Conservation (phyloP, 2,329 filamentous ascomycete species). For the Dactylellina sp. region DNA sequence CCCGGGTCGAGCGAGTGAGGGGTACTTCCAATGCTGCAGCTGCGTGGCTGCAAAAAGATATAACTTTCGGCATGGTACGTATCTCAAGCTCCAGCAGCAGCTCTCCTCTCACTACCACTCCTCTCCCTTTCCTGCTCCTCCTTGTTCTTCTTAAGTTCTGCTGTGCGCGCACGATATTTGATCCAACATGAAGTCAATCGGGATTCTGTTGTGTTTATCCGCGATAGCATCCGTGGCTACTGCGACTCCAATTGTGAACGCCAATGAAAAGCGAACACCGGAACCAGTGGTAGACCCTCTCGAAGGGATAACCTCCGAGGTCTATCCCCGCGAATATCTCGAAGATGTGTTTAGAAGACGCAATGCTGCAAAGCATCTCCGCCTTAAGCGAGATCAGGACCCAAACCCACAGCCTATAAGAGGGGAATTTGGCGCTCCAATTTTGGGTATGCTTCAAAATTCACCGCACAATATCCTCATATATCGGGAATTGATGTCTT, state of each 20-base stretch:
- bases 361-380: constrained; percentile 47
- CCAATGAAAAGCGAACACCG: constrained; percentile 29
- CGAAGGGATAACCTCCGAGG: constrained; percentile 37
- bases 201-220: constrained; percentile 26
- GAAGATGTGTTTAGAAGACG: constrained; percentile 45
- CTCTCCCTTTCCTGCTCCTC: constrained; percentile 2
- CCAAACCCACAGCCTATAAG: constrained; percentile 39
- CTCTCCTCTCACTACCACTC: background rate
- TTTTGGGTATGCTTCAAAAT: constrained; percentile 67
- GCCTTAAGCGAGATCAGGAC: constrained; percentile 38
- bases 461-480: background rate
- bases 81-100: background rate
- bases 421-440: constrained; percentile 66
- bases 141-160: background rate
- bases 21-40: background rate
- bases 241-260: constrained; percentile 14
- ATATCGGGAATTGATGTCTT: background rate
- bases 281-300: constrained; percentile 23
- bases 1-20: background rate
- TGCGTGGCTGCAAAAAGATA: constrained; percentile 15
- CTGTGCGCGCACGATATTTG: background rate
- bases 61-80: constrained; percentile 34
- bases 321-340: constrained; percentile 50
- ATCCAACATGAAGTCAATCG: constrained; percentile 26
- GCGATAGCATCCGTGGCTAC: constrained; percentile 8